phyloP scores from a whole-genome alignment of 1,284 basidiomycete species.

The Farysia itapuensis region DNA sequence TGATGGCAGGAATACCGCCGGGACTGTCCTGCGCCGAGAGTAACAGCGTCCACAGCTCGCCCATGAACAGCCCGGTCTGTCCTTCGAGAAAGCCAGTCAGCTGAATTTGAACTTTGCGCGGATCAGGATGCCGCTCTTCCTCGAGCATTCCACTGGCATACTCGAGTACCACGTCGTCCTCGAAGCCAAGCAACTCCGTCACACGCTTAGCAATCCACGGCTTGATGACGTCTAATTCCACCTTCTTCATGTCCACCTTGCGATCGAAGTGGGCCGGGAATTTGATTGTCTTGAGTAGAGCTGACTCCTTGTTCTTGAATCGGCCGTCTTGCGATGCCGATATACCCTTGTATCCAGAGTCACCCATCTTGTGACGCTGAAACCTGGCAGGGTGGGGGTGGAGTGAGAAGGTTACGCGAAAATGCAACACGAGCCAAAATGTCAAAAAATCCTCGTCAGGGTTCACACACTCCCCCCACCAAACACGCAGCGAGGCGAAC shows the following conservation, averaged over 20 bases:
- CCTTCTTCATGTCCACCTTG: constrained; percentile 91
- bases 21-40: constrained; percentile 85
- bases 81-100: constrained; percentile 82
- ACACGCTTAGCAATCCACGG: constrained; percentile 94
- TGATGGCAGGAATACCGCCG: constrained; percentile 86
- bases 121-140: constrained; percentile 83
- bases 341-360: constrained; percentile 39
- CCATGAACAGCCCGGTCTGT: constrained; percentile 81
- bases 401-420: no score
- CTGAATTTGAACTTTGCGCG: constrained; percentile 91
- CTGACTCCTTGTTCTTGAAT: constrained; percentile 92
- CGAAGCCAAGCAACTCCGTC: constrained; percentile 83
- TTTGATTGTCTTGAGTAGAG: constrained; percentile 79
- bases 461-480: no score
- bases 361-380: constrained; percentile 10
- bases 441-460: no score
- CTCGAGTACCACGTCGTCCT: constrained; percentile 95
- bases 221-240: constrained; percentile 73
- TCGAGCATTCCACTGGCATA: constrained; percentile 92
- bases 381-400: neutral
- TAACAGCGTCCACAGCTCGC: constrained; percentile 81
- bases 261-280: constrained; percentile 73
- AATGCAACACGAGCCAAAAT: no score
- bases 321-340: constrained; percentile 63
- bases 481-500: no score